phyloP scores from a whole-genome alignment of 345 rosid species.

The Mercurialis annua region DNA sequence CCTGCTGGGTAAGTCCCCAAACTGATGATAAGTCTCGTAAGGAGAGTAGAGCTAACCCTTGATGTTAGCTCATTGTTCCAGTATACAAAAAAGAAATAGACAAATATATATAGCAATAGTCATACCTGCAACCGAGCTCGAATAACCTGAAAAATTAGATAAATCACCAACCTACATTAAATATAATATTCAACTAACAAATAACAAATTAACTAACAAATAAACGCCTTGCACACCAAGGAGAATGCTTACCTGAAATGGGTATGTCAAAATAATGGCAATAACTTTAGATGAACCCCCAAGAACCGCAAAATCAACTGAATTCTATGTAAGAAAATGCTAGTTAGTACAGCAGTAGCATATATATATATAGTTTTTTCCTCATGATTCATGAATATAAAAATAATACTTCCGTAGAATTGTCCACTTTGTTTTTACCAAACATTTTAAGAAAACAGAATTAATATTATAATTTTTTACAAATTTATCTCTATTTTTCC shows the following conservation, averaged over 20 bases:
- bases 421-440: no score
- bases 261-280: conserved; percentile 83
- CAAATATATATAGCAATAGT: not conserved
- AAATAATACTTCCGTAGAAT: no score
- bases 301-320: conserved; percentile 79
- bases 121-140: conserved; percentile 87
- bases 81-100: not conserved
- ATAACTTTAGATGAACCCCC: conserved; percentile 88
- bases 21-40: not conserved
- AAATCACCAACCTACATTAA: conserved; percentile 12
- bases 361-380: no score
- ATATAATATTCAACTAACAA: conserved; percentile 12
- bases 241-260: conserved; percentile 59
- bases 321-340: conserved; percentile 45
- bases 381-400: no score
- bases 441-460: not conserved
- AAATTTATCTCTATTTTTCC: no score
- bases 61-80: not conserved
- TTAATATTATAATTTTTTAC: no score
- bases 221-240: not conserved
- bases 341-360: conserved; percentile 11
- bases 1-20: not conserved
- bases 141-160: conserved; percentile 54
- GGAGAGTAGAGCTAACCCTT: not conserved
- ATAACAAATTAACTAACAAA: conserved; percentile 9